phyloP scores from a whole-genome alignment of 1,284 basidiomycete species.

The Fomitopsis pinicola region DNA sequence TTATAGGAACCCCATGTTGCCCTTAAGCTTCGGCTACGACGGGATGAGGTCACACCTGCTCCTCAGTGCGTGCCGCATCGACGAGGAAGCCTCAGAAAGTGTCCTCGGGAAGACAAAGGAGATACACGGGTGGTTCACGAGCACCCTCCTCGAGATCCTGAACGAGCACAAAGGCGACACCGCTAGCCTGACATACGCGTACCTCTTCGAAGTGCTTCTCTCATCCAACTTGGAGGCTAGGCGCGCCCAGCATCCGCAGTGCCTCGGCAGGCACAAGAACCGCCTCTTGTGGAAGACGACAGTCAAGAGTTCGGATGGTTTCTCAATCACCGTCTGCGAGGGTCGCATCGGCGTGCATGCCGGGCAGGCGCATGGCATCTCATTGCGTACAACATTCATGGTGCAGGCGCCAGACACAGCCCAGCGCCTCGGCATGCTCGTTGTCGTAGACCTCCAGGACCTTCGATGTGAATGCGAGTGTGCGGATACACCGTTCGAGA shows the following conservation, averaged over 20 bases:
- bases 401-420: background rate
- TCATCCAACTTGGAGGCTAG: background rate
- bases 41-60: background rate
- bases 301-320: background rate
- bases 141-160: background rate
- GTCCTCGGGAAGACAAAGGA: background rate
- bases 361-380: background rate
- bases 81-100: background rate
- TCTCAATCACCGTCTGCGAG: background rate
- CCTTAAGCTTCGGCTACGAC: background rate
- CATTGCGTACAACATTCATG: background rate
- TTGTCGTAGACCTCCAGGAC: background rate
- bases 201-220: background rate
- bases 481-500: background rate
- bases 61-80: background rate
- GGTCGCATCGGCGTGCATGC: background rate
- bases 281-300: background rate
- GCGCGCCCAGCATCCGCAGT: background rate
- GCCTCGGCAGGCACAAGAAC: background rate
- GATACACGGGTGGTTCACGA: background rate
- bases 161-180: background rate
- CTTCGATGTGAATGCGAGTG: background rate
- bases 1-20: background rate
- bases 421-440: background rate
- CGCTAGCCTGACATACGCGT: background rate